Conservation (phyloP, 768 basidiomycete species). For the Lactifluus pinguis region DNA sequence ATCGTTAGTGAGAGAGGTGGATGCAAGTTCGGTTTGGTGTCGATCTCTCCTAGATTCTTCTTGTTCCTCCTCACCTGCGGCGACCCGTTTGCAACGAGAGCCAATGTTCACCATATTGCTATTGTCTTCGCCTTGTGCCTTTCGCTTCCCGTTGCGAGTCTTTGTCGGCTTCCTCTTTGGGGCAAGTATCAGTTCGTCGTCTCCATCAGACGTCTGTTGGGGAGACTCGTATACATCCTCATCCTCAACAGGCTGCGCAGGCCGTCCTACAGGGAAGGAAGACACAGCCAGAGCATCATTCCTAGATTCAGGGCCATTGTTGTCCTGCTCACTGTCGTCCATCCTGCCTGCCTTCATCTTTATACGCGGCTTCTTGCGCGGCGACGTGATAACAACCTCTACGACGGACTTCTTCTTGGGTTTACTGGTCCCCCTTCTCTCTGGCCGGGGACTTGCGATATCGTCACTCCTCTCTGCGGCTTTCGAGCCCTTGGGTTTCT, state of each 20-base stretch:
- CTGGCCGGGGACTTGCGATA: not conserved
- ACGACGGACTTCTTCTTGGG: constrained; percentile 14
- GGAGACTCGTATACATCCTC: not conserved
- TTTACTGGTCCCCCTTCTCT: constrained; percentile 6
- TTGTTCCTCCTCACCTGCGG: not conserved
- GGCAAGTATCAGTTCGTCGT: constrained; percentile 8
- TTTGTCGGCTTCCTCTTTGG: constrained; percentile 13
- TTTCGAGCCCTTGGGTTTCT: constrained; percentile 3
- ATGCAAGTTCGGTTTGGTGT: not conserved
- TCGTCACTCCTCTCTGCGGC: constrained; percentile 10
- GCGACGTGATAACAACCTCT: constrained; percentile 22
- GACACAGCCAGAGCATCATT: not conserved
- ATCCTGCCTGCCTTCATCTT: constrained; percentile 3
- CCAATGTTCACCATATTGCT: not conserved
- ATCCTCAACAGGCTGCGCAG: not conserved
- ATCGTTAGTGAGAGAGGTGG: not conserved
- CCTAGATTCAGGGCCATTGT: constrained; percentile 10
- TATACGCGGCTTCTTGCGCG: constrained; percentile 19
- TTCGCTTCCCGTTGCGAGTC: constrained; percentile 16
- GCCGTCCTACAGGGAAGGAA: not conserved
- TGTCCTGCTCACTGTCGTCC: constrained; percentile 1
- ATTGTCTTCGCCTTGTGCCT: not conserved
- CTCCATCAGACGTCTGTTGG: constrained; percentile 1
- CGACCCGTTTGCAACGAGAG: not conserved
- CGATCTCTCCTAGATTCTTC: not conserved